Evolutionary conservation across 2,329 filamentous ascomycete genomes (phyloP), one percentile per base, ranked within the genome.

Genomic region (Laburnicola sp.): DNA sequence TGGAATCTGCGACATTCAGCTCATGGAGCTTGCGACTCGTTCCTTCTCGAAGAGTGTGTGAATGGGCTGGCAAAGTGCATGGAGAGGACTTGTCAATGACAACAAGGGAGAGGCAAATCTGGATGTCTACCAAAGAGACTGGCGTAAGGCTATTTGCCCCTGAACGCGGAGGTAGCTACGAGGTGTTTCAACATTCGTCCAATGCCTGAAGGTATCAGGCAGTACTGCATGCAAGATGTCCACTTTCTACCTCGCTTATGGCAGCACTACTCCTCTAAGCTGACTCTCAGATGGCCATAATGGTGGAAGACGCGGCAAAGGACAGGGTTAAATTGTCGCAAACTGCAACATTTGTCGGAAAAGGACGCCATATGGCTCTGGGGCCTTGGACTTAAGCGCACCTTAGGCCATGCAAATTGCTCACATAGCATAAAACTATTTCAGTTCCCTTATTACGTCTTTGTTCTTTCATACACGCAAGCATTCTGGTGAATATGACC

Each of bases 111-210:
- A 34, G 11, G 22, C 66, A 60, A 45, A 51, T 57, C 31, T 63
- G 55, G 58, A 56, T 57, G 32, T 39, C 28, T 11, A 51, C 48
- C 4, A 65, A 68, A 38, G 38, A 60, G 16, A 53, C 55, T 53
- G 69, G 63, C 3, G 42, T 53, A 40, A 42, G 38, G 46, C 34
- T 65, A 6, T 72, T 66, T 50, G 51, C 42, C 9, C 22, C 56
- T 0, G 58, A 65, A 54, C 3, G 54, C 27, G 65, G 68, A 10
- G 68, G 66, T 26, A 55, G 49, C 6, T 65, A 60, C 40, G 62
- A 65, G 6, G 60, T 68, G 5, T n/a, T 70, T 70, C 51, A 66
- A 66, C 32, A 1, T 52, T 10, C 65, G 68, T 7, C 65, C 66
- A 7, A 53, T 71, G 2, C 41, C 50, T 6, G 51, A 62, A 4